These are phyloP conservation scores for Yamadazyma triangularis DNA, from an alignment of 1,139 yeast genomes.

Conservation along the genomic window DNA sequence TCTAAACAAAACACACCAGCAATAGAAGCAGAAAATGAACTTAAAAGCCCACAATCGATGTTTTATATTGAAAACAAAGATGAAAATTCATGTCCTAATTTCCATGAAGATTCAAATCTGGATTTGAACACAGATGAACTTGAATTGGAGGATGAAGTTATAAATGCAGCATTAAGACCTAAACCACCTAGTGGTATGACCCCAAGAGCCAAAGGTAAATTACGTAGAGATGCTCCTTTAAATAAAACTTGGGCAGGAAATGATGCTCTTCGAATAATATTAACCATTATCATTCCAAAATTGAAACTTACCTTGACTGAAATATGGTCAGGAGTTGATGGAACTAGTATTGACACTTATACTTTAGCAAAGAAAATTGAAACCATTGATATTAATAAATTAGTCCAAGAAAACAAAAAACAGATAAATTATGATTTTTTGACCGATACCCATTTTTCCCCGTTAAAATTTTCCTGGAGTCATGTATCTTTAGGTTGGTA, in stretches of 20 bases:
- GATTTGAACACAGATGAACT: constrained; percentile 4
- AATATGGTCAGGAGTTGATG: constrained; percentile 25
- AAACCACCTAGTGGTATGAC: constrained; percentile 62
- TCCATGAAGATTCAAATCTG: not conserved
- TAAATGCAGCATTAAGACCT: constrained; percentile 33
- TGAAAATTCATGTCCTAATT: too few relatives aligned
- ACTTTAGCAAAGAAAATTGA: constrained; percentile 40
- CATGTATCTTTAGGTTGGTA: constrained; percentile 73
- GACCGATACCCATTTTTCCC: constrained; percentile 40
- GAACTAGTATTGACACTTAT: constrained; percentile 23
- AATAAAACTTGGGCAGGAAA: constrained; percentile 59
- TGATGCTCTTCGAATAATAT: constrained; percentile 42
- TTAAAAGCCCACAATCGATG: not conserved
- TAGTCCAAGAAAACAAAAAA: constrained; percentile 16
- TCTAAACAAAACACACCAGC: not conserved
- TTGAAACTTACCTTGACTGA: constrained; percentile 33
- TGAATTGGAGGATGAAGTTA: constrained; percentile 14
- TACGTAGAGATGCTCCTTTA: constrained; percentile 47
- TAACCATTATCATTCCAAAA: constrained; percentile 39
- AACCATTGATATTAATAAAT: constrained; percentile 20
- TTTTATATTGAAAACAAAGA: not conserved
- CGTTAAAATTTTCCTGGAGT: constrained; percentile 58
- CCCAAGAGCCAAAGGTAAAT: constrained; percentile 52
- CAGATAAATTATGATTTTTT: constrained; percentile 30
- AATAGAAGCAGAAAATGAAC: not conserved